These are phyloP conservation scores for Leccinum boreale DNA, from an alignment of 768 basidiomycete species.

Conservation along the genomic window DNA sequence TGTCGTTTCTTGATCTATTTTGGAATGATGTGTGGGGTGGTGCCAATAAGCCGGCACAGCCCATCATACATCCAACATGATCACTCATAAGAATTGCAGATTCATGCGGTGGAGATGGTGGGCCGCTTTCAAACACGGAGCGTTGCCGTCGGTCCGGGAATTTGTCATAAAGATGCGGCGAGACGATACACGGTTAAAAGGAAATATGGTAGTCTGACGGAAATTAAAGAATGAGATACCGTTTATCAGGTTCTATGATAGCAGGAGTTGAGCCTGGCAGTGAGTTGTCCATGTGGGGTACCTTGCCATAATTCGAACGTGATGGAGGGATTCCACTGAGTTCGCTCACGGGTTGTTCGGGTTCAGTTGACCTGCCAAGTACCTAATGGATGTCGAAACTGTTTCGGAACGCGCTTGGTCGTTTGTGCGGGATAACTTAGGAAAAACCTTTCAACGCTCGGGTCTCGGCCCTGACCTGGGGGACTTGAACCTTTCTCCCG, in stretches of 20 bases:
- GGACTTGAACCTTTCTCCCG: conserved; percentile 7
- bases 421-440: conserved; percentile 19
- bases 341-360: neutral
- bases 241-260: too few species aligned
- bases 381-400: neutral
- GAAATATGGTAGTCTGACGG: neutral
- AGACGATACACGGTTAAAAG: too few species aligned
- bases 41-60: neutral
- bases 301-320: too few species aligned
- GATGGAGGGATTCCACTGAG: too few species aligned
- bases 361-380: neutral
- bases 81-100: neutral
- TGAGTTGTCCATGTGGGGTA: too few species aligned
- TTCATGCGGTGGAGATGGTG: neutral
- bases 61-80: too few species aligned
- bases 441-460: conserved; percentile 14
- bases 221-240: neutral
- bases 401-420: neutral
- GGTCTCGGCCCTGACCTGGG: neutral
- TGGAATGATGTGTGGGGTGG: neutral
- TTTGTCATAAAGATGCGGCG: too few species aligned
- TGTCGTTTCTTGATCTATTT: neutral
- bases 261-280: too few species aligned
- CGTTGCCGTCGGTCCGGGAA: too few species aligned
- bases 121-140: neutral